Conservation (phyloP, 768 basidiomycete genomes). For the Pisolithus microcarpus region DNA sequence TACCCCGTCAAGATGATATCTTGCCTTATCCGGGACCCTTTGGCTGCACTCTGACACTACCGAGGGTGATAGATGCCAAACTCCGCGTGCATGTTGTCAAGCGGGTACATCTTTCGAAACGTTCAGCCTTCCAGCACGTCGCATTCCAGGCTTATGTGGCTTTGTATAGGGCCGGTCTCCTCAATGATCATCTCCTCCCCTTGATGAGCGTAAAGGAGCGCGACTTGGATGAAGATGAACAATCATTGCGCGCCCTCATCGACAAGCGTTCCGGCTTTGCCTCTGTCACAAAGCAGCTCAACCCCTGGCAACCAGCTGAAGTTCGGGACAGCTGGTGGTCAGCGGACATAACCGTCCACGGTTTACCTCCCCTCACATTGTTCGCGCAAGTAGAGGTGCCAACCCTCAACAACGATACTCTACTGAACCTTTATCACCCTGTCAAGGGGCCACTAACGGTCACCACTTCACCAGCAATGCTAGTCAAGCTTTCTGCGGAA, state of each 20-base stretch:
- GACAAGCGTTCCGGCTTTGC: slow-evolving; percentile 55
- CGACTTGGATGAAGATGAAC: slow-evolving; percentile 53
- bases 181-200: slow-evolving; percentile 69
- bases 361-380: slow-evolving; percentile 41
- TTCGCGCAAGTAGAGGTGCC: slow-evolving; percentile 40
- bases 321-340: slow-evolving; percentile 40
- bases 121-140: slow-evolving; percentile 58
- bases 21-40: slow-evolving; percentile 47
- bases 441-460: slow-evolving; percentile 25
- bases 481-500: slow-evolving; percentile 14
- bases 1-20: slow-evolving; percentile 14
- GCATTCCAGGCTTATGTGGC: slow-evolving; percentile 65
- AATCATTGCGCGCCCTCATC: slow-evolving; percentile 51
- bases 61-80: slow-evolving; percentile 44
- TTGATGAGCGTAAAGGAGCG: slow-evolving; percentile 48
- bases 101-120: slow-evolving; percentile 44
- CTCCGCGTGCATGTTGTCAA: slow-evolving; percentile 48
- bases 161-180: slow-evolving; percentile 49
- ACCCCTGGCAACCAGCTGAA: slow-evolving; percentile 49
- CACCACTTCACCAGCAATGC: slow-evolving; percentile 21
- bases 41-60: slow-evolving; percentile 59
- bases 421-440: slow-evolving; percentile 44
- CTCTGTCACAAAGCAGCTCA: slow-evolving; percentile 50
- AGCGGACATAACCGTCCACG: slow-evolving; percentile 43
- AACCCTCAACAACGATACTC: slow-evolving; percentile 29